phyloP scores from a whole-genome alignment of 2,329 filamentous ascomycete genomes.

The Pseudohalonectria lignicola region DNA sequence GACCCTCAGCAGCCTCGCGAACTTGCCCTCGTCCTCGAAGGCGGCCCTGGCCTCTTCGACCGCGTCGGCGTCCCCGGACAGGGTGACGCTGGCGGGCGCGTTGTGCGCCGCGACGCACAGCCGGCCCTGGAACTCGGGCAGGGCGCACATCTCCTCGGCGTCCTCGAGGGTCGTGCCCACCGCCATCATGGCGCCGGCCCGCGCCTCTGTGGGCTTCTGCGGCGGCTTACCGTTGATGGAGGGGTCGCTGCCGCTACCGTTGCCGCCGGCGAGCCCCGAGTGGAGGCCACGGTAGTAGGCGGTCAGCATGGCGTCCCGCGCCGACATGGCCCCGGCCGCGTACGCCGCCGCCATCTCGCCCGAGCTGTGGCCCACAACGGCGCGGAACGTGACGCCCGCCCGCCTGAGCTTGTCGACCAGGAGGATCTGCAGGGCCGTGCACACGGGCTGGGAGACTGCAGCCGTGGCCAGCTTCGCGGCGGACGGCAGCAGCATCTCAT shows the following conservation, averaged over 20 bases:
- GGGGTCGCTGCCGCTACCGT: conserved; percentile 8
- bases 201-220: too few relatives aligned
- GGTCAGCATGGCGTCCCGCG: conserved; percentile 9
- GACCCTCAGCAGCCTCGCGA: conserved; percentile 10
- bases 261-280: neutral
- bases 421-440: conserved; percentile 18
- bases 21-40: conserved; percentile 2
- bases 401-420: conserved; percentile 17
- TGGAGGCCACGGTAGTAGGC: conserved; percentile 11
- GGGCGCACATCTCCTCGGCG: neutral
- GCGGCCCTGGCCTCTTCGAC: conserved; percentile 8
- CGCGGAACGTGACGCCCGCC: conserved; percentile 12
- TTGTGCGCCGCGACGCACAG: neutral
- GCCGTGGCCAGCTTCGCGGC: neutral
- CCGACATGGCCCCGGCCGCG: conserved; percentile 12
- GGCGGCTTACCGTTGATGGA: neutral
- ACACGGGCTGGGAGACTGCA: conserved; percentile 15
- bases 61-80: conserved; percentile 25
- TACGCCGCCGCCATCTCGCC: conserved; percentile 23
- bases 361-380: conserved; percentile 21
- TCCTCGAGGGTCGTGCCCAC: conserved; percentile 16
- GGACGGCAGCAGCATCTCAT: too few relatives aligned
- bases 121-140: neutral
- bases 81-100: conserved; percentile 20
- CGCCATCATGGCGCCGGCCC: conserved; percentile 31